Base-by-base conservation (phyloP, 2,329 filamentous ascomycete species). In the Epichloe gansuensis region DNA sequence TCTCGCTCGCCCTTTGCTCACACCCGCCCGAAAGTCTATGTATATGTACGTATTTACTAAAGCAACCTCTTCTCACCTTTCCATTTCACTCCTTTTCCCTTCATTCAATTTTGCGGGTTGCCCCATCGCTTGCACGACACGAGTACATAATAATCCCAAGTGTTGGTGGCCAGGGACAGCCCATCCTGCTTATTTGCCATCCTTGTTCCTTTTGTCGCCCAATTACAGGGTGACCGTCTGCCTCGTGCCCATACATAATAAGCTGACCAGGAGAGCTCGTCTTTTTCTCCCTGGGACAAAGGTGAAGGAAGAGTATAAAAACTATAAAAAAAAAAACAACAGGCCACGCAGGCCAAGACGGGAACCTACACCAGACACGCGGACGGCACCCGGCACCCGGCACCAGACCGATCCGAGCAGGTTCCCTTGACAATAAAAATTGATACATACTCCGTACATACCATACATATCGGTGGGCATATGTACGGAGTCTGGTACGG, bases 161-260 rank as follows among this genome's bases (percentile, higher is more conserved):
- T 21, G 47, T 36, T 36, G 15, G 21, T 39, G 38, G 35, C 43
- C 50, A 41, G 50, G 44, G 44, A 47, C 17, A 34, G 25, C n/a
- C n/a, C 34, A 13, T 38, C 50, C 38, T 51, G 41, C 46, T 49
- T 49, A 49, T 52, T 52, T 46, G 6, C 42, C 27, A 49, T 41
- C 51, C 51, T 40, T 40, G 51, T 40, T 44, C 23, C 27, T 4
- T 25, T 40, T 40, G 40, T 49, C 35, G 51, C 51, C 40, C 51
- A 49, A 52, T 11, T 7, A 36, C 47, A 41, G 40, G 40, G 34
- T 21, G 47, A 45, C 2, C 41, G 46, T 40, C 45, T 35, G 45
- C 39, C 25, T 49, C 23, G 41, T 38, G 27, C 31, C 50, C 49
- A 38, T 35, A 46, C 17, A 21, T 21, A 21, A 21, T 21, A 31